phyloP scores from a whole-genome alignment of 805 yeast species.

The Suhomyces sp. region DNA sequence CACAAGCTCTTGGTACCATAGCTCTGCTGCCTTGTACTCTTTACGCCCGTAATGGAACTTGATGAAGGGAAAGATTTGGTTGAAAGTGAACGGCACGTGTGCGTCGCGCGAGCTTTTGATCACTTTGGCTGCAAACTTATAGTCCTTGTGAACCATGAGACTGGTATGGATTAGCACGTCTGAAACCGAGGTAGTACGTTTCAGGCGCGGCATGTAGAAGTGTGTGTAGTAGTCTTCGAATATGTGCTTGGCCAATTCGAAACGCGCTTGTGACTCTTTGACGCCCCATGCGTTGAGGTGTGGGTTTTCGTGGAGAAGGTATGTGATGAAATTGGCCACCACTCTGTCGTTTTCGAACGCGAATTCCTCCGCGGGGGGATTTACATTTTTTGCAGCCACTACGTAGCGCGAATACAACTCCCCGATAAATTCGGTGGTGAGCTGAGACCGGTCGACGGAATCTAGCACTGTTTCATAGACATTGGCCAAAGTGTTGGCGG shows the following conservation, averaged over 20 bases:
- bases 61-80: conserved; percentile 39
- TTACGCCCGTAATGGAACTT: conserved; percentile 31
- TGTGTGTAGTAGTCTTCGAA: conserved; percentile 21
- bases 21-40: conserved; percentile 29
- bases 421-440: conserved; percentile 16
- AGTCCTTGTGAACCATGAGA: conserved; percentile 31
- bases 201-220: conserved; percentile 10
- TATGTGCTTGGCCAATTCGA: conserved; percentile 25
- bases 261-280: conserved; percentile 10
- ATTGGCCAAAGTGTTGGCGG: conserved; percentile 18
- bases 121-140: conserved; percentile 30
- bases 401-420: conserved; percentile 23
- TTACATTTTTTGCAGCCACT: conserved; percentile 2
- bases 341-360: conserved; percentile 9
- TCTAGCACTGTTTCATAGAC: conserved; percentile 25
- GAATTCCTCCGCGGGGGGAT: neutral
- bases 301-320: conserved; percentile 5
- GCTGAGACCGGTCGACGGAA: conserved; percentile 10
- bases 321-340: conserved; percentile 9
- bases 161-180: conserved; percentile 33
- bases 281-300: conserved; percentile 15
- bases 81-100: conserved; percentile 35
- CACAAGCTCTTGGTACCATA: conserved; percentile 37
- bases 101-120: conserved; percentile 23
- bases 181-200: conserved; percentile 21